These are phyloP conservation scores for Rhodamnia argentea DNA, from an alignment of 345 rosid genomes.

Conservation along the genomic window DNA sequence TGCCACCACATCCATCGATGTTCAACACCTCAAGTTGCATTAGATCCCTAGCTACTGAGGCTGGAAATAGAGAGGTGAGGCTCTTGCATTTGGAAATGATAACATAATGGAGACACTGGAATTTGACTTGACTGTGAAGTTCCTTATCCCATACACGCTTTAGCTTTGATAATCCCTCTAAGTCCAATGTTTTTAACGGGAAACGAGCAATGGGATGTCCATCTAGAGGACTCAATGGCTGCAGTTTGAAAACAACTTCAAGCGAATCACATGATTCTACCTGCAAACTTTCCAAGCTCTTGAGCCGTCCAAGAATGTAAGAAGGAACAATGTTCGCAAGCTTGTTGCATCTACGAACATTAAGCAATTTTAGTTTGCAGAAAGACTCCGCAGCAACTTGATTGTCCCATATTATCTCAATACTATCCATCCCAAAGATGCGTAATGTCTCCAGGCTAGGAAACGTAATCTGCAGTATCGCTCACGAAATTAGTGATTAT, in stretches of 20 bases:
- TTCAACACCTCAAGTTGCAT: neutral
- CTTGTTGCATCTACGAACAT: accelerated
- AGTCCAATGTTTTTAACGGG: accelerated
- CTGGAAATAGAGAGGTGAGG: neutral
- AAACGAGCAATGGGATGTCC: accelerated
- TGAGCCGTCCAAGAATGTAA: neutral
- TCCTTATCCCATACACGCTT: neutral
- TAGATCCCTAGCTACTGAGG: neutral
- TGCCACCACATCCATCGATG: neutral
- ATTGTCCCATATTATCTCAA: neutral
- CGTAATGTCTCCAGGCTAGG: neutral
- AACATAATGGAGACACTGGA: accelerated
- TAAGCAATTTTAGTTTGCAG: accelerated
- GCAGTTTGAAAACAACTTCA: neutral
- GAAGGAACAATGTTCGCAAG: neutral
- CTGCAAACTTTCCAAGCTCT: neutral
- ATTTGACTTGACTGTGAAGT: neutral
- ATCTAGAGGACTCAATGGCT: neutral
- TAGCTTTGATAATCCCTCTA: accelerated
- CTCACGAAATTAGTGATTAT: neutral
- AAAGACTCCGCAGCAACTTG: neutral
- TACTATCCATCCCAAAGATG: accelerated
- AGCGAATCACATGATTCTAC: accelerated
- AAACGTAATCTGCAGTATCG: accelerated
- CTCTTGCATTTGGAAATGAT: neutral